phyloP scores from a whole-genome alignment of 331 rosid genomes.

The Malus hybrid region DNA sequence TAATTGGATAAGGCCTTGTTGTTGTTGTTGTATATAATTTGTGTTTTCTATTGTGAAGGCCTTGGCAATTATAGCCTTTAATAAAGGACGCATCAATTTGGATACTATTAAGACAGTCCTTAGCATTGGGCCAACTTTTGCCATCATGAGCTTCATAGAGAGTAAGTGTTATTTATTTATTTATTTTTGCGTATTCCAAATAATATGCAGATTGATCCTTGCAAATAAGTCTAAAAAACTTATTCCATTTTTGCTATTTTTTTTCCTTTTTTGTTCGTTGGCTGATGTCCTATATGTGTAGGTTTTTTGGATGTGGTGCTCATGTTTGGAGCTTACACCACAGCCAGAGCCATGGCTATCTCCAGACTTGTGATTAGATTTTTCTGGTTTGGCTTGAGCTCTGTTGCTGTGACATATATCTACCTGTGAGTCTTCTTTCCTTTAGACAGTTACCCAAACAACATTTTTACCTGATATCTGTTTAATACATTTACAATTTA shows the following conservation, averaged over 20 bases:
- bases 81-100: slow-evolving; percentile 38
- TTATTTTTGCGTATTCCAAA: neutral
- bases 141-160: slow-evolving; percentile 77
- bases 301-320: slow-evolving; percentile 42
- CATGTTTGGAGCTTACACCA: slow-evolving; percentile 86
- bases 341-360: slow-evolving; percentile 98
- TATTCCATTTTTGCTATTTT: neutral
- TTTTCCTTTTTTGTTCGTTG: neutral
- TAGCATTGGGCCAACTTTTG: slow-evolving; percentile 89
- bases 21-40: neutral
- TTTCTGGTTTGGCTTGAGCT: slow-evolving; percentile 85
- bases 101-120: slow-evolving; percentile 65
- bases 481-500: neutral
- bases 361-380: slow-evolving; percentile 89
- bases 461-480: neutral
- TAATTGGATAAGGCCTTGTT: too few relatives aligned
- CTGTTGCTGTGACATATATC: slow-evolving; percentile 59
- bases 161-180: slow-evolving; percentile 36
- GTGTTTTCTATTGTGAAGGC: slow-evolving; percentile 38
- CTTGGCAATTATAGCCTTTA: slow-evolving; percentile 79
- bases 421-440: slow-evolving; percentile 59
- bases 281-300: slow-evolving; percentile 20
- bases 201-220: slow-evolving; percentile 7
- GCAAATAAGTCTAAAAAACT: neutral
- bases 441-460: neutral